Evolutionary conservation across 164 flowering plant genomes (phyloP).

Genomic region (Echeveria elegans): DNA sequence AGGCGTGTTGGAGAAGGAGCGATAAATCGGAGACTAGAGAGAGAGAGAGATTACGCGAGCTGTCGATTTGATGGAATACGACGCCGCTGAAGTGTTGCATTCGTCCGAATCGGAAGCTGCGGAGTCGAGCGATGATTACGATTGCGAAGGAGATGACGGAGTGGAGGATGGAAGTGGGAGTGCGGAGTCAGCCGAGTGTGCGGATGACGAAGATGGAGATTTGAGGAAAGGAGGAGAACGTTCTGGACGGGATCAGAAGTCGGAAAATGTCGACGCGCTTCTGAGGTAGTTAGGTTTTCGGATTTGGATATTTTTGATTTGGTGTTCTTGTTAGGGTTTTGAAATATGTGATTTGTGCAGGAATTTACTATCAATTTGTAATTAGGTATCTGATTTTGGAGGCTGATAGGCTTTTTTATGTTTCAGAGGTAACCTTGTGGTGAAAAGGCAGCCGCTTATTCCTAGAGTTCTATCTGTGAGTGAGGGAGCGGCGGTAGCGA

Average conservation of each 20-base stretch:
- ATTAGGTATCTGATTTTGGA: background rate
- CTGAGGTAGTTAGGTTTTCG: conserved; percentile 28
- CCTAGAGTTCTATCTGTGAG: conserved; percentile 81
- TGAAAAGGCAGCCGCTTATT: conserved; percentile 68
- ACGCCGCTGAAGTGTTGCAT: conserved; percentile 13
- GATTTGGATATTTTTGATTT: background rate
- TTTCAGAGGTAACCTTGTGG: conserved; percentile 75
- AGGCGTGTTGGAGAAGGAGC: background rate
- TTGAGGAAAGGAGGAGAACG: background rate
- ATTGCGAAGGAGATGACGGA: conserved; percentile 9
- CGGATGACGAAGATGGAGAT: conserved; percentile 10
- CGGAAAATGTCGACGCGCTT: conserved; percentile 54
- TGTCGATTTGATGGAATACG: conserved; percentile 30
- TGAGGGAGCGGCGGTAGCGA: conserved; percentile 71
- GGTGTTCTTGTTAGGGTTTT: conserved; percentile 2
- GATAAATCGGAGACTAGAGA: background rate
- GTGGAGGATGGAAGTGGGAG: conserved; percentile 6
- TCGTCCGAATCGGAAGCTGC: conserved; percentile 20
- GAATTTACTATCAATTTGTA: too few species aligned
- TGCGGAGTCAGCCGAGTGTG: conserved; percentile 6
- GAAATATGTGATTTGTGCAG: too few species aligned
- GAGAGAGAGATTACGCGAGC: conserved; percentile 15
- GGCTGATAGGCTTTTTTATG: background rate
- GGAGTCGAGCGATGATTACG: conserved; percentile 29
- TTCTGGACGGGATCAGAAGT: conserved; percentile 29